phyloP scores from a whole-genome alignment of 192 early-diverging fungal species.

The Podila verticillata region DNA sequence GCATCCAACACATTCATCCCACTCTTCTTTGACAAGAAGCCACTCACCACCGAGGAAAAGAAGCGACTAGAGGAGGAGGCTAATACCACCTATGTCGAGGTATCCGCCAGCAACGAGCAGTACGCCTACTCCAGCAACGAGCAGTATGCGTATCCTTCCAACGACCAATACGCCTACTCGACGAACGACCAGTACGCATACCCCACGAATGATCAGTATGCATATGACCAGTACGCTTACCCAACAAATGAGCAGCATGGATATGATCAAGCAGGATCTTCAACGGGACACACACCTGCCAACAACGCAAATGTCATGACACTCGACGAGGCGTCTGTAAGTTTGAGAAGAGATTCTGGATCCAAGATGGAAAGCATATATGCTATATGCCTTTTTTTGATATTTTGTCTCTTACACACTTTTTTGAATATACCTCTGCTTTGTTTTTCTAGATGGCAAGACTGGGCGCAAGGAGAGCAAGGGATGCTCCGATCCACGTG shows the following conservation, averaged over 20 bases:
- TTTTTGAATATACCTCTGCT: not conserved
- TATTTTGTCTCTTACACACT: not conserved
- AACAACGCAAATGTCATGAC: not conserved
- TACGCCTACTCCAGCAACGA: conserved; percentile 41
- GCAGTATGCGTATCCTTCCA: conserved; percentile 33
- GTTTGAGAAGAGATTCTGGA: not conserved
- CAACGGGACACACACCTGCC: not conserved
- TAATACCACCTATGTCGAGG: conserved; percentile 11
- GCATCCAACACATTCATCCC: conserved; percentile 43
- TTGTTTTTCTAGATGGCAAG: conserved; percentile 9
- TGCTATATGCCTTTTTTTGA: no score
- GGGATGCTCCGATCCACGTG: conserved; percentile 34
- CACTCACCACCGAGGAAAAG: conserved; percentile 33
- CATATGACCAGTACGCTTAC: conserved; percentile 30
- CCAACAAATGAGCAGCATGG: not conserved
- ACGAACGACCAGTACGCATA: conserved; percentile 22
- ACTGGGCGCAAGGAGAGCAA: conserved; percentile 39
- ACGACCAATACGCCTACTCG: conserved; percentile 40
- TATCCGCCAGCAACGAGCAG: conserved; percentile 35
- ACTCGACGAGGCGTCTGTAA: not conserved
- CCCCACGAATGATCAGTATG: conserved; percentile 31
- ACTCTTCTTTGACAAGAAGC: conserved; percentile 42
- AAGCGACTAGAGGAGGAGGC: conserved; percentile 7
- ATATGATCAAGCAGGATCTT: conserved; percentile 3
- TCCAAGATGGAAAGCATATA: not conserved